phyloP scores from a whole-genome alignment of 768 basidiomycete genomes.

The Rubroboletus satanas region DNA sequence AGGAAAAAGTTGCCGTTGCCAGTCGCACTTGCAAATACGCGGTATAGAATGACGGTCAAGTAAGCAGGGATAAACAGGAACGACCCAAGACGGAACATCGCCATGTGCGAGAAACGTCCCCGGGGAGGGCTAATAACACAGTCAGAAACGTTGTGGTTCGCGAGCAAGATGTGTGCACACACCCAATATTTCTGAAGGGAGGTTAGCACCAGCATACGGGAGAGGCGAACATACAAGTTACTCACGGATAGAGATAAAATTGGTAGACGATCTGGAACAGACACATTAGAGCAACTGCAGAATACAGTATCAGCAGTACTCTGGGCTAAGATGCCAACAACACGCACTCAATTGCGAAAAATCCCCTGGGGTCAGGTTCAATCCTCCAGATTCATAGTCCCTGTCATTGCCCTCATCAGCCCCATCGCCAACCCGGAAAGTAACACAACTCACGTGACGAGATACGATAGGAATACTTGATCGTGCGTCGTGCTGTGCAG shows the following conservation, averaged over 20 bases:
- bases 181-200: slow-evolving; percentile 60
- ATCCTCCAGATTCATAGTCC: slow-evolving; percentile 78
- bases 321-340: neutral
- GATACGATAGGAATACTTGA: slow-evolving; percentile 88
- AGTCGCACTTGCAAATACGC: slow-evolving; percentile 61
- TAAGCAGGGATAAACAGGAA: slow-evolving; percentile 88
- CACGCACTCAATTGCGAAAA: slow-evolving; percentile 84
- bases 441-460: slow-evolving; percentile 44
- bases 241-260: slow-evolving; percentile 86
- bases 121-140: slow-evolving; percentile 58
- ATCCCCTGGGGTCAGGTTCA: slow-evolving; percentile 86
- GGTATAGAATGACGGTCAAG: slow-evolving; percentile 71
- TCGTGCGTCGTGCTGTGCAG: slow-evolving; percentile 88
- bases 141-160: slow-evolving; percentile 4
- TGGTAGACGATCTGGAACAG: slow-evolving; percentile 91
- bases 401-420: slow-evolving; percentile 36
- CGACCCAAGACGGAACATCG: slow-evolving; percentile 89
- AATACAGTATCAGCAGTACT: neutral
- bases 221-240: slow-evolving; percentile 3
- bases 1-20: slow-evolving; percentile 74
- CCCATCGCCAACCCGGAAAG: neutral
- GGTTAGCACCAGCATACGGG: neutral
- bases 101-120: slow-evolving; percentile 76
- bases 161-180: slow-evolving; percentile 14
- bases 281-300: slow-evolving; percentile 86